These are phyloP conservation scores for Trichoderma aggressivum DNA, from an alignment of 2,329 filamentous ascomycete species.

Conservation along the genomic window DNA sequence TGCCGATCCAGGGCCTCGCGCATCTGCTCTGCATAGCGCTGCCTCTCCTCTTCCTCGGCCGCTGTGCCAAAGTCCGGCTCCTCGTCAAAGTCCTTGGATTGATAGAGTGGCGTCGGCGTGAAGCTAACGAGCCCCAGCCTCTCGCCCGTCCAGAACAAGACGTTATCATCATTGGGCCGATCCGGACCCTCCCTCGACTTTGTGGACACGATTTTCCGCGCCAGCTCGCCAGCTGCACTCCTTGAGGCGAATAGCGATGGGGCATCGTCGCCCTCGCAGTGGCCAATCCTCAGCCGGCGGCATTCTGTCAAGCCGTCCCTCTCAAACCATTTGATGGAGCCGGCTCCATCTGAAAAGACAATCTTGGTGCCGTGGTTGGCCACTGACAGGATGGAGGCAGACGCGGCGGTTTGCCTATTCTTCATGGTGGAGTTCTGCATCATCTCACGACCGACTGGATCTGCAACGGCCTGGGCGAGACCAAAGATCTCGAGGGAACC, in stretches of 20 bases:
- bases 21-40: constrained; percentile 67
- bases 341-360: constrained; percentile 79
- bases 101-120: constrained; percentile 49
- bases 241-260: constrained; percentile 51
- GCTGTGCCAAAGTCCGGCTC: constrained; percentile 43
- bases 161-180: constrained; percentile 56
- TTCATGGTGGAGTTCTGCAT: constrained; percentile 53
- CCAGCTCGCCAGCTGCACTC: constrained; percentile 65
- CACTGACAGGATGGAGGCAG: constrained; percentile 77
- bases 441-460: constrained; percentile 27
- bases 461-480: constrained; percentile 37
- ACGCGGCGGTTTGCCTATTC: constrained; percentile 80
- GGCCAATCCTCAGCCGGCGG: constrained; percentile 52
- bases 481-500: constrained; percentile 87
- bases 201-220: constrained; percentile 72
- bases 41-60: constrained; percentile 52
- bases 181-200: constrained; percentile 34
- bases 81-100: constrained; percentile 48
- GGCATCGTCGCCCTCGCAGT: constrained; percentile 46
- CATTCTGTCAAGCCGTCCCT: constrained; percentile 69
- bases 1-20: constrained; percentile 70
- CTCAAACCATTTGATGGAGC: constrained; percentile 86
- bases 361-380: constrained; percentile 77
- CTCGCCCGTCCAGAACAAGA: constrained; percentile 87
- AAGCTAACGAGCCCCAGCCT: constrained; percentile 71